Conservation (phyloP, 2,329 filamentous ascomycete species). For the Aureobasidium sp. region DNA sequence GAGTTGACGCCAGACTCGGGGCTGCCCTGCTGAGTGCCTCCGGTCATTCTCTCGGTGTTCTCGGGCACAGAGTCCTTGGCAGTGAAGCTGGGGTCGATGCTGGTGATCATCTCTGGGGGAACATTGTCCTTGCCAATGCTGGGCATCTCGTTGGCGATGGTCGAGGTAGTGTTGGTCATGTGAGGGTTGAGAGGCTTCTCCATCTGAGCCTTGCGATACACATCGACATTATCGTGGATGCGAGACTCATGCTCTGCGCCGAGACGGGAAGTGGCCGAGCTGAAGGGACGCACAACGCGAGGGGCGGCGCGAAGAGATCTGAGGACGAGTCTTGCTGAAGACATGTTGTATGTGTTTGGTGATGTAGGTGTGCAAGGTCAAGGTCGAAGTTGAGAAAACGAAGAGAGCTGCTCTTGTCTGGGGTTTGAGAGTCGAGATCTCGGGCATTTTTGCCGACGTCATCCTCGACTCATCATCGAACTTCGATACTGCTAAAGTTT, state of each 20-base stretch:
- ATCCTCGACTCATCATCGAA: background rate
- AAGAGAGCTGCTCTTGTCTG: conserved; percentile 2
- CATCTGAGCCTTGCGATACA: conserved; percentile 50
- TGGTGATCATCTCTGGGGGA: conserved; percentile 55
- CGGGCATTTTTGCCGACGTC: background rate
- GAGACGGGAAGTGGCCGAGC: conserved; percentile 32
- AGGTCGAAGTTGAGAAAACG: background rate
- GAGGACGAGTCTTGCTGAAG: conserved; percentile 37
- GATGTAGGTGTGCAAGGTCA: background rate
- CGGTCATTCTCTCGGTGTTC: conserved; percentile 59
- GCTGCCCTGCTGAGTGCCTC: conserved; percentile 50
- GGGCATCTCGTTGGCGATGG: conserved; percentile 57
- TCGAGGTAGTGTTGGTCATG: conserved; percentile 58
- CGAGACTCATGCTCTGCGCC: conserved; percentile 32
- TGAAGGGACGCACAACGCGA: conserved; percentile 33
- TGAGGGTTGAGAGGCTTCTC: conserved; percentile 55
- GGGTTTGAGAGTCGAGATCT: background rate
- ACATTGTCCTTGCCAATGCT: conserved; percentile 49
- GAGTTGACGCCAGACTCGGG: conserved; percentile 43
- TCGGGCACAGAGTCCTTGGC: conserved; percentile 56
- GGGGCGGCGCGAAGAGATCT: conserved; percentile 39
- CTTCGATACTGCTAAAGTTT: background rate
- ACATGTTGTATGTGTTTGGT: conserved; percentile 32
- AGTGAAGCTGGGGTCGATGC: conserved; percentile 48
- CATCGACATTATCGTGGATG: conserved; percentile 46